Evolutionary conservation across 768 basidiomycete species (phyloP).

Genomic region (Mycena alexandri): DNA sequence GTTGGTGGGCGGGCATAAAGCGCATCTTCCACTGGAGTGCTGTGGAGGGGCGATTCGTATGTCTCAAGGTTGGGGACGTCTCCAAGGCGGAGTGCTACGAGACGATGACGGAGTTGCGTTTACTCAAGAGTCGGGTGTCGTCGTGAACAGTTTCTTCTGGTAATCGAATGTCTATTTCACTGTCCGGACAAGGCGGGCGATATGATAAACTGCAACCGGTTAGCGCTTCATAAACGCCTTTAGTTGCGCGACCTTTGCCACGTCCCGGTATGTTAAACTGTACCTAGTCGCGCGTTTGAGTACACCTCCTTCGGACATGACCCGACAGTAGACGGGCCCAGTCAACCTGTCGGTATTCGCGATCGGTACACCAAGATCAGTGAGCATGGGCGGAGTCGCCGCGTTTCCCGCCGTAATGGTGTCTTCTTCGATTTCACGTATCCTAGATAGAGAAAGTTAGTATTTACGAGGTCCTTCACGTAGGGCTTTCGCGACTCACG

Average conservation of each 20-base stretch:
- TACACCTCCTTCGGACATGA: slow-evolving; percentile 61
- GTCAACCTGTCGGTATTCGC: slow-evolving; percentile 71
- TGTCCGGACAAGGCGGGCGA: slow-evolving; percentile 14
- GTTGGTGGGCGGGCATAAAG: slow-evolving; percentile 68
- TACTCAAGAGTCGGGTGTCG: slow-evolving; percentile 1
- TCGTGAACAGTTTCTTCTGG: slow-evolving; percentile 3
- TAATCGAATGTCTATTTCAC: slow-evolving; percentile 16
- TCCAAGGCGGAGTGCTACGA: slow-evolving; percentile 54
- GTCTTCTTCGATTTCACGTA: slow-evolving; percentile 70
- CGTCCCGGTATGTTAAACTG: slow-evolving; percentile 90
- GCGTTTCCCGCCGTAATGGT: slow-evolving; percentile 45
- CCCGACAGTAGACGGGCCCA: no score
- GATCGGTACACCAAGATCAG: slow-evolving; percentile 52
- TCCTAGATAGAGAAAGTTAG: slow-evolving; percentile 52
- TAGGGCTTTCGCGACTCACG: slow-evolving; percentile 51
- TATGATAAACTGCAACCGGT: slow-evolving; percentile 26
- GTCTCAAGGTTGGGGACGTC: slow-evolving; percentile 59
- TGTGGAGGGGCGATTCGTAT: slow-evolving; percentile 48
- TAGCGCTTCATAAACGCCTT: slow-evolving; percentile 45
- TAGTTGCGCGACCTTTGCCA: slow-evolving; percentile 68
- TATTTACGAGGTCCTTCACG: slow-evolving; percentile 15
- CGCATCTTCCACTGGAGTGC: slow-evolving; percentile 68
- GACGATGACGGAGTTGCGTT: slow-evolving; percentile 43
- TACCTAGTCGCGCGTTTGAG: slow-evolving; percentile 73
- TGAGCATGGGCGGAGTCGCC: slow-evolving; percentile 43